Base-by-base conservation (phyloP, 345 rosid species). In the Eucalyptus leucophloia region DNA sequence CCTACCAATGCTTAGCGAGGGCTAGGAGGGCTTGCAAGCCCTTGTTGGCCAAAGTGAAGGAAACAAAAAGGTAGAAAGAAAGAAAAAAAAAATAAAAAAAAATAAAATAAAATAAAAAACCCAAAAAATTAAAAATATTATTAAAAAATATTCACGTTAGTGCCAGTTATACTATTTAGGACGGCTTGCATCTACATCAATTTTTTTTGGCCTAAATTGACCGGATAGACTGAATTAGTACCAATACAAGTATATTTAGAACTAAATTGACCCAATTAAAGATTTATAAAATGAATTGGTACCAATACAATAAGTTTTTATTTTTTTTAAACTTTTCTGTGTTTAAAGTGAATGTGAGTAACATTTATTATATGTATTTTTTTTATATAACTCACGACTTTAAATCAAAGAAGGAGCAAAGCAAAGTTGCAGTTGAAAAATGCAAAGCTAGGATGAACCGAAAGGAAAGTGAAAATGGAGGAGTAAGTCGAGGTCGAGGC, bases 121-220 rank as follows among this genome's bases (percentile, higher is more conserved):
- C 56, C 0, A 19, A 53, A 51, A 2, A 53, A 53, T 7, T 53
- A 19, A 19, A 53, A 53, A 0, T 0, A 18, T 53, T 53, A 53
- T 18, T 0, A 53, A 53, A 51, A 18, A 53, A 18, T 45, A 53
- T 53, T 0, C 1, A 53, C 1, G 0, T 19, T 53, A 19, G 24
- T 53, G 24, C 2, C 0, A 1, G 0, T 53, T 8, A 0, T 53
- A 0, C 28, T 23, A 56, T 0, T 1, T 23, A 56, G 0, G 28
- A 56, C 0, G 3, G 3, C 28, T 0, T 0, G 0, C 28, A 9
- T 9, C 28, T 1, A 56, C 60, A 56, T 56, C 0, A 23, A 9
- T 8, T 0, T 9, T 23, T 56, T 54, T 23, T 4, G 0, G 12
- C 12, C 12, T 56, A 21, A 21, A 56, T 23, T 56, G 28, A 56